phyloP scores from a whole-genome alignment of 2,329 filamentous ascomycete genomes.

The Calycina marina region DNA sequence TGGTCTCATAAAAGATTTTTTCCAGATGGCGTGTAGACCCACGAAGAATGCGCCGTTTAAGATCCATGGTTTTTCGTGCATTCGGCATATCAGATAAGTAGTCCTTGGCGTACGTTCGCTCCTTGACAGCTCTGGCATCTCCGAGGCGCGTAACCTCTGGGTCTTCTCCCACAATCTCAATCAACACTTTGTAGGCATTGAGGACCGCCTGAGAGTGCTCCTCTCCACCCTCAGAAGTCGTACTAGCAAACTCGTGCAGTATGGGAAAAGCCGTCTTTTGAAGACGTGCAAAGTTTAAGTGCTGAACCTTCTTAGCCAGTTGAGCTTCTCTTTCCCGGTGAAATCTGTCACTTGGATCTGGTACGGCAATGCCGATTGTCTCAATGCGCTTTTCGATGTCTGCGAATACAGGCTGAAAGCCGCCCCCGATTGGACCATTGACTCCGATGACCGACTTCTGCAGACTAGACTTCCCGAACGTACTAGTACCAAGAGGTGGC shows the following conservation, averaged over 20 bases:
- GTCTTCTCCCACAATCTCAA: slow-evolving; percentile 64
- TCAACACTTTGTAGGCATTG: slow-evolving; percentile 70
- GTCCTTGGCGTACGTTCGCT: slow-evolving; percentile 60
- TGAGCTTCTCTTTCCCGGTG: slow-evolving; percentile 72
- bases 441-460: slow-evolving; percentile 80
- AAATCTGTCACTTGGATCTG: slow-evolving; percentile 53
- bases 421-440: slow-evolving; percentile 48
- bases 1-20: slow-evolving; percentile 60
- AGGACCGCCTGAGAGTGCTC: slow-evolving; percentile 60
- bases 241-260: slow-evolving; percentile 58
- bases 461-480: slow-evolving; percentile 55
- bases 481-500: slow-evolving; percentile 34
- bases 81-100: slow-evolving; percentile 65
- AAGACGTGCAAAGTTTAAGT: slow-evolving; percentile 60
- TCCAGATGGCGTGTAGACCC: slow-evolving; percentile 74
- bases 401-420: slow-evolving; percentile 48
- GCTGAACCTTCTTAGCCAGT: slow-evolving; percentile 65
- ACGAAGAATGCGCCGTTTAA: slow-evolving; percentile 66
- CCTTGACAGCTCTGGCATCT: slow-evolving; percentile 50
- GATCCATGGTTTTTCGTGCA: slow-evolving; percentile 45
- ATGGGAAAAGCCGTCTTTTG: slow-evolving; percentile 56
- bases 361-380: slow-evolving; percentile 29
- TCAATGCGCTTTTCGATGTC: slow-evolving; percentile 49
- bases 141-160: slow-evolving; percentile 41
- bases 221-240: slow-evolving; percentile 57